phyloP scores from a whole-genome alignment of 345 rosid genomes.

The Lagerstroemia speciosa region DNA sequence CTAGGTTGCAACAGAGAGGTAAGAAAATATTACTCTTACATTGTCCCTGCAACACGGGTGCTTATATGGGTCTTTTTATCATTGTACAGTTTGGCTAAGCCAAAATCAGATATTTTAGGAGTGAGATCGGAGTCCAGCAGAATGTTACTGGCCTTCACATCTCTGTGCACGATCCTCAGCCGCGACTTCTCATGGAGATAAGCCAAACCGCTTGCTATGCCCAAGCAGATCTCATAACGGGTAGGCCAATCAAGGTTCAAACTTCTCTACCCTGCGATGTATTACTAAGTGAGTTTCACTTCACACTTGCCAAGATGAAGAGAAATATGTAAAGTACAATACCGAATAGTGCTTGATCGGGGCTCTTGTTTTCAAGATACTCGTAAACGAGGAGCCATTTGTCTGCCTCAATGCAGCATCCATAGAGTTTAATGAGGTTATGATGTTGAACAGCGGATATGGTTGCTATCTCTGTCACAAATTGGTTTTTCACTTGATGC shows the following conservation, averaged over 20 bases:
- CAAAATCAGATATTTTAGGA: conserved; percentile 57
- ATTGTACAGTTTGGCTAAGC: conserved; percentile 49
- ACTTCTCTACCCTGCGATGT: conserved; percentile 26
- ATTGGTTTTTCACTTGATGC: not conserved
- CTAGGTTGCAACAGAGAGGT: too few species aligned
- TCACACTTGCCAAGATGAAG: too few species aligned
- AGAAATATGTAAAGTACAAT: too few species aligned
- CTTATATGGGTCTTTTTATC: conserved; percentile 50
- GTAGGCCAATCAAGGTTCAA: conserved; percentile 35
- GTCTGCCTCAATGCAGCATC: not conserved
- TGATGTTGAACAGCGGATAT: not conserved
- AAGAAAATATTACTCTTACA: not conserved
- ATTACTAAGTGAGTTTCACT: too few species aligned
- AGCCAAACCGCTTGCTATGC: conserved; percentile 46
- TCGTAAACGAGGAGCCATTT: too few species aligned
- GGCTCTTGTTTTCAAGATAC: too few species aligned
- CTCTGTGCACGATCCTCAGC: conserved; percentile 43
- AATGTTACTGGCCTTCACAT: too few species aligned
- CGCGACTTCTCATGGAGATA: conserved; percentile 62
- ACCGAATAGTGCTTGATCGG: too few species aligned
- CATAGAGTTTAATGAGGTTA: not conserved
- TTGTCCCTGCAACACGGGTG: conserved; percentile 54
- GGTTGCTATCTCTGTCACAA: not conserved
- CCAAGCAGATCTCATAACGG: conserved; percentile 36
- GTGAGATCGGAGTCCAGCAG: conserved; percentile 40